These are phyloP conservation scores for Wickerhamomyces bisporus DNA, from an alignment of 805 yeast genomes.

Conservation along the genomic window DNA sequence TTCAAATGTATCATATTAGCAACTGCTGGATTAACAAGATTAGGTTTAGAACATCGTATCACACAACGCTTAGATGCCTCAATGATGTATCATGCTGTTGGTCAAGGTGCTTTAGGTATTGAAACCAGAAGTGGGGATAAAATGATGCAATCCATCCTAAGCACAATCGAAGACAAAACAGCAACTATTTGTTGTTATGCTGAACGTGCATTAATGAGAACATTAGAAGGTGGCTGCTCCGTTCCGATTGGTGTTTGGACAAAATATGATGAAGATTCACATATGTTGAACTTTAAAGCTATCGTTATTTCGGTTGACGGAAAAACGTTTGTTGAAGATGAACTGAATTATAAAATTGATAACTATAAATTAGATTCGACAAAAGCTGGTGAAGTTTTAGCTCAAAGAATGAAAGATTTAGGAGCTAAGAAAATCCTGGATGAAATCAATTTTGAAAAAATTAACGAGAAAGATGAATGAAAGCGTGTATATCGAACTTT, in stretches of 20 bases:
- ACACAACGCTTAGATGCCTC: conserved; percentile 65
- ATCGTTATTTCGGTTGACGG: conserved; percentile 88
- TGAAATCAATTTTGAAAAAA: conserved; percentile 66
- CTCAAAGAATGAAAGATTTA: conserved; percentile 53
- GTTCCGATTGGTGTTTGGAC: conserved; percentile 92
- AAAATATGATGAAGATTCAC: conserved; percentile 40
- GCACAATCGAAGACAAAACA: conserved; percentile 56
- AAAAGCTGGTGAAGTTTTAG: conserved; percentile 64
- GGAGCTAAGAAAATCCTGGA: conserved; percentile 87
- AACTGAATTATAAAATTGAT: conserved; percentile 25
- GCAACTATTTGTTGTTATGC: conserved; percentile 77
- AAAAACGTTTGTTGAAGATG: conserved; percentile 55
- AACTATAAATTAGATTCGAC: conserved; percentile 58
- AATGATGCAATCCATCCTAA: conserved; percentile 52
- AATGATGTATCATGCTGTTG: conserved; percentile 92
- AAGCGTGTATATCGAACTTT: too few relatives aligned
- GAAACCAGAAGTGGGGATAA: conserved; percentile 76
- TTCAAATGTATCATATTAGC: conserved; percentile 81
- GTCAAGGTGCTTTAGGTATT: conserved; percentile 97
- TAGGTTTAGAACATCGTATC: conserved; percentile 70
- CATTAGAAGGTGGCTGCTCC: conserved; percentile 95
- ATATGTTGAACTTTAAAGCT: conserved; percentile 52
- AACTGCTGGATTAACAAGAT: conserved; percentile 82
- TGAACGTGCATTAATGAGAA: conserved; percentile 81
- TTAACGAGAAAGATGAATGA: conserved; percentile 32